Percentiles rank a stretch among this genome's conserved stretches.
Evolutionary conservation across 164 flowering plant genomes (phyloP).

Genomic region (Vitis rupestris): DNA sequence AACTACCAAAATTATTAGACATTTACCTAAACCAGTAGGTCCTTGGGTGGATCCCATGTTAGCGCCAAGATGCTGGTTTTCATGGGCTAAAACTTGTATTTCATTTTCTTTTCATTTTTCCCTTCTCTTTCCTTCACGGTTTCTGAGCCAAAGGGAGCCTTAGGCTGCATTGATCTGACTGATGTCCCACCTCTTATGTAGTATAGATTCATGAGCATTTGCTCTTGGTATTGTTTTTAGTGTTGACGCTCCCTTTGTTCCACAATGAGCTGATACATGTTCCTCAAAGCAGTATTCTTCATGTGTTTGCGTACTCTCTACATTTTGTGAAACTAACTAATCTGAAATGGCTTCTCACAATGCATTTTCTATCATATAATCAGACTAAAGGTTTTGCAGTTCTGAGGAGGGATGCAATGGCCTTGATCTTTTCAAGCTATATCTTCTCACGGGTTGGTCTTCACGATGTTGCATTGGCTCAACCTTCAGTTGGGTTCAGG

Average conservation of each 20-base stretch:
- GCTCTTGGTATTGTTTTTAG: no score
- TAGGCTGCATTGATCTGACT: not conserved
- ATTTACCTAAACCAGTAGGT: no score
- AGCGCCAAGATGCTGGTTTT: no score
- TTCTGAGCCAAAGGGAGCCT: no score
- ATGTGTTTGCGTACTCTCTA: not conserved
- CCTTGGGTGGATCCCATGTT: no score
- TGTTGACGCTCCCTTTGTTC: not conserved
- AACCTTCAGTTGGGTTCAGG: constrained; percentile 54
- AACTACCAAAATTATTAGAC: no score
- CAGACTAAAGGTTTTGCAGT: constrained; percentile 80
- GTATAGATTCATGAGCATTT: not conserved
- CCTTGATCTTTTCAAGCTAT: constrained; percentile 53
- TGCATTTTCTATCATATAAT: constrained; percentile 21
- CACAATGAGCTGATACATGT: not conserved
- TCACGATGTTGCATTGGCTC: constrained; percentile 34
- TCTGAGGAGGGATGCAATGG: constrained; percentile 63
- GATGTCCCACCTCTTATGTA: not conserved
- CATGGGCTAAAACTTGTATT: no score
- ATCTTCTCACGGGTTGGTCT: constrained; percentile 36
- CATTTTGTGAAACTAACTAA: not conserved
- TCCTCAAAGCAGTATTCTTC: not conserved
- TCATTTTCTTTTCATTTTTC: no score
- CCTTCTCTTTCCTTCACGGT: no score
- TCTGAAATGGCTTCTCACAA: no score